These are phyloP conservation scores for Sordariomycetes sp. DNA, from an alignment of 2,329 filamentous ascomycete genomes.

Conservation along the genomic window DNA sequence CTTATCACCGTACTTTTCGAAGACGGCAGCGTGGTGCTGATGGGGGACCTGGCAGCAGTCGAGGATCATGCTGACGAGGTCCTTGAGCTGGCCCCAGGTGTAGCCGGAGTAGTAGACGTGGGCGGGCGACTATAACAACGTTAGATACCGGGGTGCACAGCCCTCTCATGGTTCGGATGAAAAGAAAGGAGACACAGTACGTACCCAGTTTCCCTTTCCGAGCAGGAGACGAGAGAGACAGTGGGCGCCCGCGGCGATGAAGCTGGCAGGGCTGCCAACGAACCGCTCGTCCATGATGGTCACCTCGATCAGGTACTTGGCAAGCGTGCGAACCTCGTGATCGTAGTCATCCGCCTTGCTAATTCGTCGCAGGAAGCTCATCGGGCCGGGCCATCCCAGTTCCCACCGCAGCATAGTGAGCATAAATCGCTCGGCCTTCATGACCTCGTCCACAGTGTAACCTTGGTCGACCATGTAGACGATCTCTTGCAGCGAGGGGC, in stretches of 20 bases:
- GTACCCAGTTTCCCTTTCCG: conserved; percentile 86
- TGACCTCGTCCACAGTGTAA: conserved; percentile 80
- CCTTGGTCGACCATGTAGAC: conserved; percentile 96
- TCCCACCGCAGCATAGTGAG: conserved; percentile 92
- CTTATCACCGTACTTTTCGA: conserved; percentile 81
- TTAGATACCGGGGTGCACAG: background rate
- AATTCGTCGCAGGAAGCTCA: conserved; percentile 93
- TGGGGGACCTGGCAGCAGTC: conserved; percentile 76
- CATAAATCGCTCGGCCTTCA: conserved; percentile 98
- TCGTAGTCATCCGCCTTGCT: conserved; percentile 99
- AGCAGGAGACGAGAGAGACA: conserved; percentile 83
- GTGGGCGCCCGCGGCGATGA: conserved; percentile 80
- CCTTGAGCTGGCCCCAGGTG: conserved; percentile 71
- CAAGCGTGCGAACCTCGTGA: conserved; percentile 82
- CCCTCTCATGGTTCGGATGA: background rate
- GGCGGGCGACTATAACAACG: conserved; percentile 46
- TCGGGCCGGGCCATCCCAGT: conserved; percentile 94
- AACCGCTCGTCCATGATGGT: conserved; percentile 98
- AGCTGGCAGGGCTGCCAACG: conserved; percentile 82
- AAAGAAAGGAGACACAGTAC: conserved; percentile 17
- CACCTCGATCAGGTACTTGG: conserved; percentile 95
- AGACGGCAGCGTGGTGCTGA: conserved; percentile 77
- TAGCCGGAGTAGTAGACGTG: conserved; percentile 93
- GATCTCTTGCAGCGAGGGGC: conserved; percentile 87
- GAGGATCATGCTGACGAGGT: conserved; percentile 63